Evolutionary conservation across 2,329 filamentous ascomycete genomes (phyloP).

Genomic region (Xylaria arbuscula): DNA sequence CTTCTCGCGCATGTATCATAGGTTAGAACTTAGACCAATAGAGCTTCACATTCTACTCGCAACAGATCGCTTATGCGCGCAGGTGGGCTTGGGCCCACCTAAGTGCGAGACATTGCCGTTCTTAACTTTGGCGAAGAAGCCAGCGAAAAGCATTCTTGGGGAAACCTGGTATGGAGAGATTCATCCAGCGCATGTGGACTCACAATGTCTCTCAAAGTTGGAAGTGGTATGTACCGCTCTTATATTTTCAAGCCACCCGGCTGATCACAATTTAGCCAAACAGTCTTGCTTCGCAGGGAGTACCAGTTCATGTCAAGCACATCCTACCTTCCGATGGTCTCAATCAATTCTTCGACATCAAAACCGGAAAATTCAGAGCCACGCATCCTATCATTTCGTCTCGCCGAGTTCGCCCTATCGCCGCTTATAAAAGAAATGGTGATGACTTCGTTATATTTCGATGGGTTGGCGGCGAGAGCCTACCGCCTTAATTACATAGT

Average conservation of each 20-base stretch:
- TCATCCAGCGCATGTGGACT: constrained; percentile 29
- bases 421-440: constrained; percentile 15
- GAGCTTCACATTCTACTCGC: too few species aligned
- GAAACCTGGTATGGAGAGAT: constrained; percentile 14
- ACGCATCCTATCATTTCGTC: constrained; percentile 17
- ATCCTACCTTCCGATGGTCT: constrained; percentile 15
- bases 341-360: constrained; percentile 18
- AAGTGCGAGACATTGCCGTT: too few species aligned
- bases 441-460: constrained; percentile 19
- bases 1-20: too few species aligned
- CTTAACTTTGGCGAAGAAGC: background rate
- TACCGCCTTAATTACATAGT: too few species aligned
- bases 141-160: constrained; percentile 3
- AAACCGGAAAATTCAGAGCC: constrained; percentile 25
- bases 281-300: constrained; percentile 1
- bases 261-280: constrained; percentile 12
- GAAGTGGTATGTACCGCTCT: constrained; percentile 5
- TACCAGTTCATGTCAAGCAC: constrained; percentile 16
- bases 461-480: background rate
- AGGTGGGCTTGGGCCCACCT: too few species aligned
- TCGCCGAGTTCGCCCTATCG: constrained; percentile 4
- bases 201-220: constrained; percentile 10
- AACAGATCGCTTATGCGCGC: too few species aligned
- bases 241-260: background rate
- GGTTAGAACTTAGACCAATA: too few species aligned